These are phyloP conservation scores for Zarea fungicola DNA, from an alignment of 2,329 filamentous ascomycete genomes.

Conservation along the genomic window DNA sequence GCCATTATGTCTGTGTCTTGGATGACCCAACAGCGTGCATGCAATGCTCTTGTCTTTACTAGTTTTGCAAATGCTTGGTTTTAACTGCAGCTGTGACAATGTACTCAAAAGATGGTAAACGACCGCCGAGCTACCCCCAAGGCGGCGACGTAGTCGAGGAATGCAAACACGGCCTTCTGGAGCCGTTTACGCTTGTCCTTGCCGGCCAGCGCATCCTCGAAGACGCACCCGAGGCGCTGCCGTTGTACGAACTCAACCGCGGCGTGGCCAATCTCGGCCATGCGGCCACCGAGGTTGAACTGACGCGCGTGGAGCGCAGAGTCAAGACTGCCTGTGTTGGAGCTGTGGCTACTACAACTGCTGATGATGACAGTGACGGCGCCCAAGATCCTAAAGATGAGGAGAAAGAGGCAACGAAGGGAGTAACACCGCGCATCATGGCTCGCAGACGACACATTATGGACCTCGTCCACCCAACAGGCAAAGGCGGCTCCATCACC, in stretches of 20 bases:
- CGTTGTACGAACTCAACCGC: constrained; percentile 23
- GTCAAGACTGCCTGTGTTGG: not conserved
- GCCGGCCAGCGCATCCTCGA: constrained; percentile 21
- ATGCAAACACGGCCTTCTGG: constrained; percentile 16
- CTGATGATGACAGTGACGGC: not conserved
- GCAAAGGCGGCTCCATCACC: not conserved
- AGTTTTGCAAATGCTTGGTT: too few species aligned
- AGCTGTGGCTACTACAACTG: too few species aligned
- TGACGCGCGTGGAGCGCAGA: constrained; percentile 20
- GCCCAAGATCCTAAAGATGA: constrained; percentile 1
- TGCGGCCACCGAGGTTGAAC: constrained; percentile 17
- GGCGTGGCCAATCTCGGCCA: constrained; percentile 18
- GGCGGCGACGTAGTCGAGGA: not conserved
- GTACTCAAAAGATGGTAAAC: not conserved
- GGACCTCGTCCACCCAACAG: constrained; percentile 13
- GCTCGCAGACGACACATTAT: constrained; percentile 16
- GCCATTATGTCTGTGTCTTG: too few species aligned
- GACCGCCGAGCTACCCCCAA: constrained; percentile 8
- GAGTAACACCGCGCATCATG: constrained; percentile 14
- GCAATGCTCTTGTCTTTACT: too few species aligned
- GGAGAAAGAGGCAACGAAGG: not conserved
- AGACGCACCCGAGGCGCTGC: constrained; percentile 17
- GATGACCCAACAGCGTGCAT: too few species aligned
- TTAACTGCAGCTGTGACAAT: too few species aligned
- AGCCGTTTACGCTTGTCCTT: constrained; percentile 23